Base-by-base conservation (phyloP, 164 flowering plant genomes). In the Akebia trifoliata region DNA sequence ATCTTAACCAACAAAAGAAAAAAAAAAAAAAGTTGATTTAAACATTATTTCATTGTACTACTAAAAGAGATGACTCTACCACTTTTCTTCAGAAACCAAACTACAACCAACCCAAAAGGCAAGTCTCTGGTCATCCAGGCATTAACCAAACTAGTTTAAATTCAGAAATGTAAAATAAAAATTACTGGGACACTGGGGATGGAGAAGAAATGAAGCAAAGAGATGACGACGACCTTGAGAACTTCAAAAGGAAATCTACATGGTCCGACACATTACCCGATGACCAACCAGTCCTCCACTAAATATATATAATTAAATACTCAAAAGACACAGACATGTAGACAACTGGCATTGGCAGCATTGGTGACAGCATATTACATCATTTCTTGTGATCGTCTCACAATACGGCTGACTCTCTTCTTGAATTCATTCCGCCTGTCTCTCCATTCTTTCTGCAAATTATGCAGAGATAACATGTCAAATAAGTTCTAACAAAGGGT, bases 371-470 rank as follows among this genome's bases (percentile, higher is more conserved):
- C n/a, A 44, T 6, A 39, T 61, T 47, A 65, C 4, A 53, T 26
- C 58, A 62, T 67, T 71, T 82, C 87, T 62, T 82, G 87, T 3
- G 87, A 82, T 42, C 65, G 66, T 66, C 87, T 80, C 55, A 82
- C 84, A 35, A 73, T 72, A 0, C 84, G 81, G 61, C 82, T 66
- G 15, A 77, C 87, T 57, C 74, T 80, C 72, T 76, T 80, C 76
- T 69, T 78, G 76, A 82, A 82, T n/a, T 76, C 82, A 35, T 72
- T 78, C 55, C 80, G 74, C 57, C 61, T 61, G 40, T 87, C 92
- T 65, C 95, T 83, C 95, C 92, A 85, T 56, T 87, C 89, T 63
- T 85, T 87, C 95, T 87, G 89, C 78, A 76, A 54, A 44, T 59
- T 22, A 26, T 32, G 7, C 17, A 15, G 14, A 47, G 14, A 32